Base-by-base conservation (phyloP, 106 monocot genomes). In the Dendrobium chrysotoxum region DNA sequence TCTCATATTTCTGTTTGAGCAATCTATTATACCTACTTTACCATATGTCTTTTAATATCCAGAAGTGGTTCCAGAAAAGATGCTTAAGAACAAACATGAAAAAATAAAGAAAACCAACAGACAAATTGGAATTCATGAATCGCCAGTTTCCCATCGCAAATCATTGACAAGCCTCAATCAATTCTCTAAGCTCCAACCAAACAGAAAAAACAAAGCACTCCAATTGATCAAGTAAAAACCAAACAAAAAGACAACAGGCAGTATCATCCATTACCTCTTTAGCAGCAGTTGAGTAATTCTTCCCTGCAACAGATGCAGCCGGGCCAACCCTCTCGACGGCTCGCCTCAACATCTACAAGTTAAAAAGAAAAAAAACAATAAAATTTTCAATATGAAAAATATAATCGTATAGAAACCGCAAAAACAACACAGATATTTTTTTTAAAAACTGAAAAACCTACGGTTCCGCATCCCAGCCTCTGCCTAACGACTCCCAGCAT, bases 221-320 rank as follows among this genome's bases (percentile, higher is more conserved):
- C 50, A 10, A 30, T 21, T 47, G 17, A 20, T 75, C 31, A 66
- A 12, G 12, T 26, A 0, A 30, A 47, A 26, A 20, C 65, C 31
- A 66, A 12, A 12, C 18, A 0, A 30, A 47, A 26, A 44, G 35
- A 35, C 12, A 71, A 39, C 4, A 17, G n/a, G n/a, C 18, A 41
- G 74, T 26, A 45, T 9, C 39, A 15, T 28, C n/a, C 16, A 77
- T 31, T 75, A 95, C 95, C 87, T 95, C 87, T 81, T 95, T 95
- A 18, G 83, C 84, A 15, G 84, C 75, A n/a, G 84, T 76, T 4
- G 95, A 89, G 58, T 84, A 92, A 73, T 61, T 82, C 70, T 86
- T 92, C 39, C 81, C 79, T 28, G 70, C 35, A 53, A 80, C 70
- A 57, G 86, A 78, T 11, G 76, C 38, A 17, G 58, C 46, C 6